Evolutionary conservation across 345 rosid species (phyloP), one percentile per base, ranked within the genome.

Genomic region (Salix purpurea): DNA sequence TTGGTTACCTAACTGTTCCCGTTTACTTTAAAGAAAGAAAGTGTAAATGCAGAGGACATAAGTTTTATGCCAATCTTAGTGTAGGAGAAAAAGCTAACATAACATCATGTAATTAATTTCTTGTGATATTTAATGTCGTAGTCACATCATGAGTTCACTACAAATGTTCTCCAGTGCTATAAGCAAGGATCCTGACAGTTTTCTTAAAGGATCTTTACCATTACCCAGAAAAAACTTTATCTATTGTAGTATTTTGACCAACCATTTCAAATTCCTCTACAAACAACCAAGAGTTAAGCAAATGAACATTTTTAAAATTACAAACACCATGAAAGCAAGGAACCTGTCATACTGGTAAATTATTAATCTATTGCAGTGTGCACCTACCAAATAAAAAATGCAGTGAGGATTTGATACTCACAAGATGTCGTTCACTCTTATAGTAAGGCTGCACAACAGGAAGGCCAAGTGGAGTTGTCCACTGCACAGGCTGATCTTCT

Each of bases 381-480:
- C 24, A 61, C 60, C 36, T 48, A 21, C 44, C 28, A 28, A 67
- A 56, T 10, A 6, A 67, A 23, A 74, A 6, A 70, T 8, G 58
- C 18, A 54, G 30, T 14, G 54, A 28, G 16, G 24, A 32, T 26
- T 48, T 14, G 42, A 81, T 11, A 83, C 96, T 90, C 81, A 96
- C 98, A 74, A 89, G 85, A 86, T 90, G 96, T 56, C 96, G 80
- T 87, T 90, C 89, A 79, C 78, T 86, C 84, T 89, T 92, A 74
- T 83, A 90, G 78, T 96, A 96, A 21, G 99, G 99, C 84, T 96
- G 99, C 77, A 96, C 90, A 73, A 96, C 97, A 44, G 98, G 99
- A 77, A 96, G 99, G 46, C 98, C 99, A 48, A 96, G 89, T 62
- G 99, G 99, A 24, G 99, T 93, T 71, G 88, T 89, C 99, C 99